Percentiles rank a stretch among this genome's conserved stretches.
These are phyloP conservation scores for Skeletonema grethae DNA, from an alignment of 108 stramenopile genomes.

Conservation along the genomic window DNA sequence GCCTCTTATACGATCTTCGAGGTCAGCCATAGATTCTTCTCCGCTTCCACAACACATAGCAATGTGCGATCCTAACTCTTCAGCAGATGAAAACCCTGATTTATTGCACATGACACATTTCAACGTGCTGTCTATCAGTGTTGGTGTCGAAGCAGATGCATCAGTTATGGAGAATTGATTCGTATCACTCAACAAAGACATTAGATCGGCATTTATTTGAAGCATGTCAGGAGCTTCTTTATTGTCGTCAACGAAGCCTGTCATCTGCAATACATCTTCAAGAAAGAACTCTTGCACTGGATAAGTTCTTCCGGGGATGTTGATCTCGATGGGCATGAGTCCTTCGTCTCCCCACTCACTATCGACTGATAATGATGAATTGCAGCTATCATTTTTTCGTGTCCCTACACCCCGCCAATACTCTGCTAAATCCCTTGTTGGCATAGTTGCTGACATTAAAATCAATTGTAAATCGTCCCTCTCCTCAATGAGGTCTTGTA, in stretches of 20 bases:
- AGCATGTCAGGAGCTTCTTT: constrained; percentile 41
- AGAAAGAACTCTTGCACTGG: constrained; percentile 61
- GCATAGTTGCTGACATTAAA: constrained; percentile 89
- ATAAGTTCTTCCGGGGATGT: constrained; percentile 75
- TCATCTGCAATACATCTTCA: constrained; percentile 85
- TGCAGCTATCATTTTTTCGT: constrained; percentile 13
- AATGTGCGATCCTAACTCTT: constrained; percentile 66
- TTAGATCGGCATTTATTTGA: constrained; percentile 56
- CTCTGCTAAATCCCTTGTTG: constrained; percentile 75
- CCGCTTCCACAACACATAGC: constrained; percentile 60
- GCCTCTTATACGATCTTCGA: constrained; percentile 32
- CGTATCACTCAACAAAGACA: constrained; percentile 26
- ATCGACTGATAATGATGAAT: constrained; percentile 4
- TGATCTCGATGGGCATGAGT: constrained; percentile 65
- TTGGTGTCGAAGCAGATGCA: constrained; percentile 2
- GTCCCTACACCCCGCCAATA: constrained; percentile 87
- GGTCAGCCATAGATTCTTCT: constrained; percentile 34
- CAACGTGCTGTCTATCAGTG: constrained; percentile 23
- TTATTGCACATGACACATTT: constrained; percentile 64
- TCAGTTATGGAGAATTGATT: background rate
- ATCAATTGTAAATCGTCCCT: constrained; percentile 70
- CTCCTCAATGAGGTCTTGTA: constrained; percentile 74
- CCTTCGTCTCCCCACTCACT: constrained; percentile 21
- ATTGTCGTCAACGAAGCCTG: constrained; percentile 53
- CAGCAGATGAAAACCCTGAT: constrained; percentile 48